Conservation (phyloP, 371 early-diverging fungal genomes). For the Mucor ambiguus region DNA sequence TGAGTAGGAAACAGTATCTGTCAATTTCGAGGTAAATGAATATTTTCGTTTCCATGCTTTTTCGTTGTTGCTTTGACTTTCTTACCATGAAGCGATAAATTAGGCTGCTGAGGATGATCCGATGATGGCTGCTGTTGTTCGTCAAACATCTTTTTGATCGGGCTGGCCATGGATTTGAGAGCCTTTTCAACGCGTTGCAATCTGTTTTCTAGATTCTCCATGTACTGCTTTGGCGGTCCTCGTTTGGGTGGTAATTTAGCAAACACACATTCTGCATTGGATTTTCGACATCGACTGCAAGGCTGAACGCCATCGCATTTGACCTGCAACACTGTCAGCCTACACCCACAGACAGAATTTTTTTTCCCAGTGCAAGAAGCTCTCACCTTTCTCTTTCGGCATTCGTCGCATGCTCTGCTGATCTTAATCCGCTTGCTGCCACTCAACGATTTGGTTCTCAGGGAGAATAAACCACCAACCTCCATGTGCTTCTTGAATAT, state of each 20-base stretch:
- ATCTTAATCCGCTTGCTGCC: constrained; percentile 45
- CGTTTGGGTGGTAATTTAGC: constrained; percentile 47
- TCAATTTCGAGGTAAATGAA: neutral
- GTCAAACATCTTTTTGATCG: constrained; percentile 29
- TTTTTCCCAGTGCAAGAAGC: constrained; percentile 7
- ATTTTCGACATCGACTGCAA: constrained; percentile 45
- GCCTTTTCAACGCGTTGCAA: constrained; percentile 50
- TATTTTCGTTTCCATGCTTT: neutral
- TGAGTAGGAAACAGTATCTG: constrained; percentile 21
- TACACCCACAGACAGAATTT: neutral
- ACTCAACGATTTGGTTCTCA: constrained; percentile 21
- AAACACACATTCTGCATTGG: constrained; percentile 46
- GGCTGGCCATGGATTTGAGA: constrained; percentile 35
- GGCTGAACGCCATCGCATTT: constrained; percentile 58
- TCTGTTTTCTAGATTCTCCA: constrained; percentile 48
- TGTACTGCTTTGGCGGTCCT: constrained; percentile 53
- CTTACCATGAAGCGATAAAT: neutral
- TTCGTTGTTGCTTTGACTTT: neutral
- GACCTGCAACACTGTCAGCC: constrained; percentile 26
- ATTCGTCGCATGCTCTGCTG: constrained; percentile 51
- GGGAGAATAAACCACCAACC: constrained; percentile 22
- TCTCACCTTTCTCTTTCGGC: constrained; percentile 53
- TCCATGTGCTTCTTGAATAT: constrained; percentile 11
- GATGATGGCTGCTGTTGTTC: neutral
- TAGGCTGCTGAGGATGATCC: neutral